Percentiles rank a stretch among this genome's conserved stretches.
These are phyloP conservation scores for Jatropha multifida DNA, from an alignment of 441 rosid species.

Conservation along the genomic window DNA sequence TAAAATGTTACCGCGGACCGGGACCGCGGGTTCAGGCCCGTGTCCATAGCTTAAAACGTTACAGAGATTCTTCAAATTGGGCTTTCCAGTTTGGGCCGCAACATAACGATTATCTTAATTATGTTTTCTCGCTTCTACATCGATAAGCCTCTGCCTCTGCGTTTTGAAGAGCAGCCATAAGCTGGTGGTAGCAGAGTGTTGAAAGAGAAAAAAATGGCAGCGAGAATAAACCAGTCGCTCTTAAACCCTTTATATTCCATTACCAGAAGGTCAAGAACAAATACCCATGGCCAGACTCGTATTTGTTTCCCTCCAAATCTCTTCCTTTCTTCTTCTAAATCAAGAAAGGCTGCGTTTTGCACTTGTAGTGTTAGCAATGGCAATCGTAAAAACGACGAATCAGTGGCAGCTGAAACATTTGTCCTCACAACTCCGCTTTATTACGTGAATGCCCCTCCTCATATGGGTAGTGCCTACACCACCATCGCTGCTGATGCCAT, in stretches of 20 bases:
- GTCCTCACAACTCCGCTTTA: conserved; percentile 94
- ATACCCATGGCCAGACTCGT: conserved; percentile 38
- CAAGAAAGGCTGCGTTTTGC: conserved; percentile 47
- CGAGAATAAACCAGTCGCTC: conserved; percentile 59
- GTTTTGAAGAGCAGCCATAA: background rate
- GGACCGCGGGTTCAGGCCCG: too few relatives aligned
- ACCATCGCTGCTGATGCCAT: conserved; percentile 95
- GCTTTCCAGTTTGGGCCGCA: too few relatives aligned
- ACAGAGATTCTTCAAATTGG: too few relatives aligned
- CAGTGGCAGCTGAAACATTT: conserved; percentile 46
- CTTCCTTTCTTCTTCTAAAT: conserved; percentile 31
- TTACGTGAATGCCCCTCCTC: conserved; percentile 99
- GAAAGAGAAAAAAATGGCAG: conserved; percentile 47
- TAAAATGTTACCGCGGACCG: too few relatives aligned
- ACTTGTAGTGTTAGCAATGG: conserved; percentile 34
- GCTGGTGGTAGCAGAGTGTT: background rate
- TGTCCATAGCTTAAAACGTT: too few relatives aligned
- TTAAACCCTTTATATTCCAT: conserved; percentile 46
- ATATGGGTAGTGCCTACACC: conserved; percentile 98
- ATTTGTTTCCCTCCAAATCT: conserved; percentile 40
- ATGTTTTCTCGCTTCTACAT: background rate
- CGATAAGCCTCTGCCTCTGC: background rate
- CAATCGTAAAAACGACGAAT: conserved; percentile 16
- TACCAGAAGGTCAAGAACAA: conserved; percentile 25
- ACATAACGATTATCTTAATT: too few relatives aligned